Conservation (phyloP, 2,329 filamentous ascomycete species). For the Exophiala oligosperma region DNA sequence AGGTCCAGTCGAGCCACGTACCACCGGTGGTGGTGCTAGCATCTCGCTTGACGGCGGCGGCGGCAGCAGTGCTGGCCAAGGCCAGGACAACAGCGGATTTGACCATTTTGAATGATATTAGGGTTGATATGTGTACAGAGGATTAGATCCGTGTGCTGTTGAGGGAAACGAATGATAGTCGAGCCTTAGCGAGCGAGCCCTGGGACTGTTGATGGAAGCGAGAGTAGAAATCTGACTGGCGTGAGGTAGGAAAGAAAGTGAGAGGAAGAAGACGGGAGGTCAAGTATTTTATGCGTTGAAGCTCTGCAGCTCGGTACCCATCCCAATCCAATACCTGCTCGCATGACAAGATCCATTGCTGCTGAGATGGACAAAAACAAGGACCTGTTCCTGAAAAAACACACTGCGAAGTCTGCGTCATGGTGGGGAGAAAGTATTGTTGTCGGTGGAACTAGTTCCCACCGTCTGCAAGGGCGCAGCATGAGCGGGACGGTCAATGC, state of each 20-base stretch:
- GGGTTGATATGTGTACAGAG: conserved; percentile 1
- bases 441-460: background rate
- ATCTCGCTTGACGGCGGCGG: conserved; percentile 23
- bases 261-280: background rate
- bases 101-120: conserved; percentile 25
- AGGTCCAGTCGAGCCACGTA: conserved; percentile 27
- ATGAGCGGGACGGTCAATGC: background rate
- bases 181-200: conserved; percentile 52
- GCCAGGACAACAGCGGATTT: conserved; percentile 30
- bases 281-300: background rate
- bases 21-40: background rate
- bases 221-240: conserved; percentile 10
- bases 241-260: conserved; percentile 11
- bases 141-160: conserved; percentile 3
- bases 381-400: background rate
- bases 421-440: background rate
- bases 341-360: background rate
- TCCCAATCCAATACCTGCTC: background rate
- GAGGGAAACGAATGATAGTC: conserved; percentile 31
- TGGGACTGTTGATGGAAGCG: conserved; percentile 23
- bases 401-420: background rate
- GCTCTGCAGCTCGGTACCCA: too few relatives aligned
- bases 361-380: background rate
- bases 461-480: background rate
- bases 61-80: conserved; percentile 28